phyloP scores from a whole-genome alignment of 148 eudicot species.

The Pharnaceum exiguum region DNA sequence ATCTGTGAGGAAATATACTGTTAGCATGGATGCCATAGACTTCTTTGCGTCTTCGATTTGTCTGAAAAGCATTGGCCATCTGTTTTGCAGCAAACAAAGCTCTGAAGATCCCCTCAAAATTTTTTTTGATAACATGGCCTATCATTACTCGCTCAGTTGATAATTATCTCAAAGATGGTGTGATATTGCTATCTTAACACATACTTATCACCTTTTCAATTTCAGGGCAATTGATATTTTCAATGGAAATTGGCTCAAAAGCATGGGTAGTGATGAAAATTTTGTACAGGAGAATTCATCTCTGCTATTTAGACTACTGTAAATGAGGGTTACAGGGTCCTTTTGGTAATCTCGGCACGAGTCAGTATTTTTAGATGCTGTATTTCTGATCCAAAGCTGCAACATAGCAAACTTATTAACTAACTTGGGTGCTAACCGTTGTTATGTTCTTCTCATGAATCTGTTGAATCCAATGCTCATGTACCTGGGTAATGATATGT shows the following conservation, averaged over 20 bases:
- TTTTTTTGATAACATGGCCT: too few species aligned
- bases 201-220: background rate
- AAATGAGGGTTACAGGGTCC: background rate
- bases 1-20: too few species aligned
- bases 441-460: background rate
- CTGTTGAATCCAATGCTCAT: too few species aligned
- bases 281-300: background rate
- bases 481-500: too few species aligned
- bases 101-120: too few species aligned
- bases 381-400: background rate
- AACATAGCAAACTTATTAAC: too few species aligned
- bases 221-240: constrained; percentile 2
- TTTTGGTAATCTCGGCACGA: background rate
- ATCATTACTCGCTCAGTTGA: too few species aligned
- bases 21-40: too few species aligned
- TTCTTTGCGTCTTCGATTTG: too few species aligned
- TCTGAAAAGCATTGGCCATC: too few species aligned
- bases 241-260: background rate
- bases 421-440: background rate
- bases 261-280: background rate
- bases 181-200: background rate
- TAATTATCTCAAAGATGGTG: too few species aligned
- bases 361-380: background rate
- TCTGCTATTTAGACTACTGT: background rate
- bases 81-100: too few species aligned